These are phyloP conservation scores for Paxillus involutus DNA, from an alignment of 768 basidiomycete genomes.

Conservation along the genomic window DNA sequence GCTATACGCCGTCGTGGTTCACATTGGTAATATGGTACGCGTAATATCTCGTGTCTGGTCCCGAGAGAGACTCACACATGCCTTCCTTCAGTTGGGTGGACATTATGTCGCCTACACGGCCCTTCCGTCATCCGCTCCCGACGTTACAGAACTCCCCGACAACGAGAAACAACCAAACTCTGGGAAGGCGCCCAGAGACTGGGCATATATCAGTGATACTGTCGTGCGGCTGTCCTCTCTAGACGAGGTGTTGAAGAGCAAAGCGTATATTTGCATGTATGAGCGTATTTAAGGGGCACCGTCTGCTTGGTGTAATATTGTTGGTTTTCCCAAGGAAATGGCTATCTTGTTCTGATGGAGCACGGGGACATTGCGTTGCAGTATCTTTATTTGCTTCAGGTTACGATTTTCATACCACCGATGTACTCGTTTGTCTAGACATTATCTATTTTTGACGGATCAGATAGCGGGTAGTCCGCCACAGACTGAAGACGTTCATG, in stretches of 20 bases:
- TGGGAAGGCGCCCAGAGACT: constrained; percentile 46
- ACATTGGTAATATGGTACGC: constrained; percentile 84
- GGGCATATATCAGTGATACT: constrained; percentile 94
- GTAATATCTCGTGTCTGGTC: neutral
- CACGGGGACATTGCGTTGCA: neutral
- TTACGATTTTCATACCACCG: neutral
- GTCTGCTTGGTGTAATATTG: neutral
- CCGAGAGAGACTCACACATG: neutral
- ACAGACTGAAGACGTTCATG: no score
- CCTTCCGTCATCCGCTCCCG: constrained; percentile 44
- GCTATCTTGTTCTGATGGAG: neutral
- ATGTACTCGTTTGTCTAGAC: neutral
- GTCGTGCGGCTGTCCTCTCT: constrained; percentile 75
- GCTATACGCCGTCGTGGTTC: constrained; percentile 81
- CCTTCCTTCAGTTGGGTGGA: constrained; percentile 66
- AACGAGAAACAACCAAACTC: constrained; percentile 8
- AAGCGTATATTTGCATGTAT: constrained; percentile 94
- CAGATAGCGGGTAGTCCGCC: no score
- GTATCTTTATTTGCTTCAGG: neutral
- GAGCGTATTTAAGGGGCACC: constrained; percentile 54
- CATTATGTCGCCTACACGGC: constrained; percentile 89
- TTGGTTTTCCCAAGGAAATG: neutral
- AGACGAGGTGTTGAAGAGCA: constrained; percentile 88
- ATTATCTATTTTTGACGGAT: neutral
- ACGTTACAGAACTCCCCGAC: constrained; percentile 3